Evolutionary conservation across 345 rosid genomes (phyloP), one percentile per base, ranked within the genome.

Genomic region (Populus pruinosa): DNA sequence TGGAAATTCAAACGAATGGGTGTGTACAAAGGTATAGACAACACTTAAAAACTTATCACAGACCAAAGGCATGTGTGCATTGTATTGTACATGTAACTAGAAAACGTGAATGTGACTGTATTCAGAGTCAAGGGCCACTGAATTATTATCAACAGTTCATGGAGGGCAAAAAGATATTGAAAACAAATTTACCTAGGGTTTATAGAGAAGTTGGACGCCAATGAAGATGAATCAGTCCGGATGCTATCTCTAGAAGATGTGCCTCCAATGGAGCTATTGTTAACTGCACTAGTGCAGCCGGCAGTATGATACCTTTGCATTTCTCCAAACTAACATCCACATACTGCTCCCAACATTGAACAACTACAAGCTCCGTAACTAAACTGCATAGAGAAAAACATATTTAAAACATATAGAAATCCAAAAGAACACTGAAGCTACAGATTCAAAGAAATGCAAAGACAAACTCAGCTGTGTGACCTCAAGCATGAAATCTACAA

Each of bases 281-380:
- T 96, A 83, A 92, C 97, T 89, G 99, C 95, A 92, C 94, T 89
- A 87, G 88, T 85, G 99, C 93, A 89, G 97, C 84, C 89, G 33
- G 91, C 74, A 89, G 90, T 74, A 88, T 92, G 98, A 91, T 89
- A 92, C 91, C 97, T 94, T 90, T 94, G 98, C 99, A 96, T 96
- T 85, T 90, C 95, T 94, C 90, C 98, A 86, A 81, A 86, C 92
- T 85, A 91, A 85, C 81, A 87, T 87, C 97, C 82, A 93, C 97
- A 90, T 91, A 85, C 88, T 89, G 91, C 89, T 87, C 85, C 91
- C 85, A 85, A 79, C 94, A 96, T 92, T 80, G 83, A 88, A 44
- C 71, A 11, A 71, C 83, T 86, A 80, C 61, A 70, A 79, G 80
- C 81, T 81, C 78, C 78, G 67, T 71, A 79, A 78, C 80, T 62